Base-by-base conservation (phyloP, 306 rosid species). In the Arachis stenosperma region DNA sequence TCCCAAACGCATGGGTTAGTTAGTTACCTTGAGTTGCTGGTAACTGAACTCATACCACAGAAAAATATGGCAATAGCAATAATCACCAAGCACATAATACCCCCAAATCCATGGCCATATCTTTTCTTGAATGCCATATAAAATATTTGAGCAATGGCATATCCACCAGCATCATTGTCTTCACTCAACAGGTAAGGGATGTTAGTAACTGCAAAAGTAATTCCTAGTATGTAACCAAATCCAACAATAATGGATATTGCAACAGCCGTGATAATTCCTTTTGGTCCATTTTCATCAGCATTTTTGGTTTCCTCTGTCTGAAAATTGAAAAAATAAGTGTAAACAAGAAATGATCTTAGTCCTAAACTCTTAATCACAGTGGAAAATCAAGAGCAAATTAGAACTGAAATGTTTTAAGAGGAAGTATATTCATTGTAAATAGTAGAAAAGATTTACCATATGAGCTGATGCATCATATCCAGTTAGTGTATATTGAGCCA, bases 401-500 rank as follows among this genome's bases (percentile, higher is more conserved):
- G 47, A 13, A 71, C 46, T 27, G 64, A 64, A 65, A 27, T 56
- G 50, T 29, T 44, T 40, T 51, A 54, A 3, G 17, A 39, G 36
- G 6, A 62, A 33, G 37, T 33, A 33, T 33, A 2, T 33, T 2
- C 37, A 33, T 2, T 33, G 9, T 63, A 68, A 58, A 51, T 11
- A 17, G 48, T 29, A 61, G 30, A 43, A 15, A 69, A 44, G 65
- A 77, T 85, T 73, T 78, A 86, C 98, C 98, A 94, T 91, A 84
- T 94, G 95, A 83, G 98, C 97, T 51, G 98, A 94, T 53, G 98
- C 96, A 84, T 94, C 98, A 75, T 81, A 94, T 10, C 98, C 98
- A 12, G 88, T 85, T 33, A 94, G 76, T 74, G 98, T 94, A 78
- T 88, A 94, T 73, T 94, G 97, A 81, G 97, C 89, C 97, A 94